Conservation (phyloP, 2,329 filamentous ascomycete genomes). For the Chaetoscypha palmicola region DNA sequence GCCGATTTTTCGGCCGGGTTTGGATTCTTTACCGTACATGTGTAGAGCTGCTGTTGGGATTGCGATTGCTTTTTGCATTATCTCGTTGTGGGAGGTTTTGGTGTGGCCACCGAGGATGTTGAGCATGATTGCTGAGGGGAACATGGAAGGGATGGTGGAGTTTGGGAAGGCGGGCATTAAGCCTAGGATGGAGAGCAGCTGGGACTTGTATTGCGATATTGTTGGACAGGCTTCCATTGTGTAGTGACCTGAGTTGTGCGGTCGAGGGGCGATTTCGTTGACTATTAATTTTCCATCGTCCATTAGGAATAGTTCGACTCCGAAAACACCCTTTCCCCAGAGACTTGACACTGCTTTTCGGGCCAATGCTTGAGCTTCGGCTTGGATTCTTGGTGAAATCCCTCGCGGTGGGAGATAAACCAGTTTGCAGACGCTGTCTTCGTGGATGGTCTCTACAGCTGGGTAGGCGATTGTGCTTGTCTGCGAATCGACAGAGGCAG, state of each 20-base stretch:
- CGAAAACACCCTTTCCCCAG: conserved; percentile 86
- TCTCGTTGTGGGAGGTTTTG: conserved; percentile 53
- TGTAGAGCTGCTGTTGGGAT: conserved; percentile 62
- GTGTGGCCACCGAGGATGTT: conserved; percentile 70
- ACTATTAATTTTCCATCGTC: conserved; percentile 63
- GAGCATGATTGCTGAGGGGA: conserved; percentile 59
- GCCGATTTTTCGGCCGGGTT: conserved; percentile 88
- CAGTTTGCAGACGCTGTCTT: conserved; percentile 91
- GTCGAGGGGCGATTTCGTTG: conserved; percentile 42
- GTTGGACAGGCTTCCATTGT: conserved; percentile 87
- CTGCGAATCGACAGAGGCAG: conserved; percentile 36
- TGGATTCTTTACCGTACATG: conserved; percentile 85
- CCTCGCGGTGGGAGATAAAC: conserved; percentile 78
- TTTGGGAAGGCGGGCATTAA: conserved; percentile 30
- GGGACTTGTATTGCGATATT: conserved; percentile 77
- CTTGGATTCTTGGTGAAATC: conserved; percentile 52
- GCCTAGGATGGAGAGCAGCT: conserved; percentile 76
- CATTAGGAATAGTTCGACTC: conserved; percentile 91
- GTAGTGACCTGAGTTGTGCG: conserved; percentile 73
- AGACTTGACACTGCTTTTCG: conserved; percentile 72
- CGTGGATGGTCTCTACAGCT: conserved; percentile 88
- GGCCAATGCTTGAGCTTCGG: conserved; percentile 68
- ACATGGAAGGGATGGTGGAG: conserved; percentile 33
- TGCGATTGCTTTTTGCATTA: conserved; percentile 47
- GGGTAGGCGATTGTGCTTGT: conserved; percentile 65